A percentile compares a stretch with the other conserved stretches of the same genome.
Evolutionary conservation across 148 eudicot genomes (phyloP).

Genomic region (Vaccinium darrowii): DNA sequence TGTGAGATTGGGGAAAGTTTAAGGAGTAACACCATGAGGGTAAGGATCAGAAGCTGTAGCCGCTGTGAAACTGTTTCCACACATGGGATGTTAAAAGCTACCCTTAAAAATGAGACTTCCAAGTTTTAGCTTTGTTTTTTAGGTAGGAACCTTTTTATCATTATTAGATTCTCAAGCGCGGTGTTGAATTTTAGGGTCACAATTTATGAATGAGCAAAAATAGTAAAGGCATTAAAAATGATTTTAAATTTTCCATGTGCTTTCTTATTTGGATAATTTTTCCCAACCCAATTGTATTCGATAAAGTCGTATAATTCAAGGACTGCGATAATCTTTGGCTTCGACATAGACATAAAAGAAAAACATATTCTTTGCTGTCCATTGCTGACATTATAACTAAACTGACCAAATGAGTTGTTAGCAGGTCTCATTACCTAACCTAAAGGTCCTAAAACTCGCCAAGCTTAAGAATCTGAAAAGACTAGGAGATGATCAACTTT

Average conservation of each 20-base stretch:
- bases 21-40: constrained; percentile 37
- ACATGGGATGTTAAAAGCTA: too few species aligned
- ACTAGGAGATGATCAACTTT: background rate
- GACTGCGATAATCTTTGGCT: background rate
- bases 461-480: background rate
- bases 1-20: constrained; percentile 50
- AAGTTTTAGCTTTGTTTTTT: background rate
- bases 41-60: constrained; percentile 53
- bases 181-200: background rate
- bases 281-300: background rate
- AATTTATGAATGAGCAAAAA: too few species aligned
- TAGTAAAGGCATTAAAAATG: background rate
- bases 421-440: background rate
- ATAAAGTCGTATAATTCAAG: background rate
- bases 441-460: background rate
- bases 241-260: background rate
- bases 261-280: background rate
- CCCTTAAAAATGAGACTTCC: background rate
- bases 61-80: constrained; percentile 19
- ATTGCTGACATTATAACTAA: background rate
- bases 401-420: background rate
- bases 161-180: background rate
- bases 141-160: background rate
- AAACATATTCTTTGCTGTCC: background rate
- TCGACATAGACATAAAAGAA: background rate